A percentile compares a stretch with the other conserved stretches of the same genome.
These are phyloP conservation scores for Melocanna baccifera DNA, from an alignment of 176 grass and related monocot species.

Conservation along the genomic window DNA sequence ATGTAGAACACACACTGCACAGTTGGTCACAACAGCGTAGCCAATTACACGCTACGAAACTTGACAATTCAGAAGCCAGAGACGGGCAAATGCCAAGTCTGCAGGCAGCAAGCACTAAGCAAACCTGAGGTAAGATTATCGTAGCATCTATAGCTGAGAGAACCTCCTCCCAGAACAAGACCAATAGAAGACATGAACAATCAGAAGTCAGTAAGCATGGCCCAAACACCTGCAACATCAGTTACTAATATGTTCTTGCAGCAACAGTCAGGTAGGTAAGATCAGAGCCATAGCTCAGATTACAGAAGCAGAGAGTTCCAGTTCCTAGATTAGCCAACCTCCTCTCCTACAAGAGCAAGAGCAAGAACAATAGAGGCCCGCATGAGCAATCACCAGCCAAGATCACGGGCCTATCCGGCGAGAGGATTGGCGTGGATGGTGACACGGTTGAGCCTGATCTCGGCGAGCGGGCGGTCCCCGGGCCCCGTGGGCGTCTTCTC, in stretches of 20 bases:
- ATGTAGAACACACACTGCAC: neutral
- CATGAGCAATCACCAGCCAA: neutral
- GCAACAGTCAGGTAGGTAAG: neutral
- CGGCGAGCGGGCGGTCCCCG: conserved; percentile 85
- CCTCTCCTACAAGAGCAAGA: neutral
- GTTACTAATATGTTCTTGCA: neutral
- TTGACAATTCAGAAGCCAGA: neutral
- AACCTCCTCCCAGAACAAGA: neutral
- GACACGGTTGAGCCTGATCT: conserved; percentile 90
- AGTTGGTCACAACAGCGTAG: neutral
- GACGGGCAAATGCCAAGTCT: neutral
- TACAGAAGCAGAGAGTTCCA: neutral
- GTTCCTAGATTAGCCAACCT: neutral
- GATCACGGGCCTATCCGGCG: conserved; percentile 33
- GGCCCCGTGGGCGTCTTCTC: conserved; percentile 84
- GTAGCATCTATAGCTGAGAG: neutral
- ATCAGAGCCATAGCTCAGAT: neutral
- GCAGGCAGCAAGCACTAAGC: neutral
- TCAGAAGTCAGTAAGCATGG: neutral
- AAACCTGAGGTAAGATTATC: neutral
- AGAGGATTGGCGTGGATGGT: conserved; percentile 91
- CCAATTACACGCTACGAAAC: neutral
- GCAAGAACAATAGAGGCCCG: neutral
- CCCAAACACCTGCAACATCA: neutral
- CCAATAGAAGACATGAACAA: neutral